phyloP scores from a whole-genome alignment of 2,329 filamentous ascomycete genomes.

The Paecilomyces sp. region DNA sequence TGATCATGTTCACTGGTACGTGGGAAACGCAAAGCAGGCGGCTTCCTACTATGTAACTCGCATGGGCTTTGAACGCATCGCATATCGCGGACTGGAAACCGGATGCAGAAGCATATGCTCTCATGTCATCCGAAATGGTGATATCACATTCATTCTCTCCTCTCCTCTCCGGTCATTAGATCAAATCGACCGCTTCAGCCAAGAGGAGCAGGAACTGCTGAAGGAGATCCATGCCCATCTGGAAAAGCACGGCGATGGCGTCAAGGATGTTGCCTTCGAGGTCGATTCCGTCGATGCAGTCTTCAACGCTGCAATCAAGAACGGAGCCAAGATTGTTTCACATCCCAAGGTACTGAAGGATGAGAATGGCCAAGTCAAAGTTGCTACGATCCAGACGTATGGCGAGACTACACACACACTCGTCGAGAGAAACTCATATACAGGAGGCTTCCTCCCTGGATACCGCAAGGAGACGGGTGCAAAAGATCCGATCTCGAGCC shows the following conservation, averaged over 20 bases:
- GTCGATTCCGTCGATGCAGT: constrained; percentile 82
- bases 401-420: constrained; percentile 94
- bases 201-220: constrained; percentile 59
- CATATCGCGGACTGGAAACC: constrained; percentile 83
- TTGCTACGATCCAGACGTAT: constrained; percentile 82
- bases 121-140: constrained; percentile 54
- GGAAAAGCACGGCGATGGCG: constrained; percentile 82
- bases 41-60: constrained; percentile 81
- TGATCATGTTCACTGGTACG: constrained; percentile 92
- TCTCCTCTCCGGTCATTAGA: constrained; percentile 52
- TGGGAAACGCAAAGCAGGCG: constrained; percentile 93
- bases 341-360: constrained; percentile 54
- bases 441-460: constrained; percentile 74
- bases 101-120: constrained; percentile 74
- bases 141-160: constrained; percentile 37
- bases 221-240: constrained; percentile 74
- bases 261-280: constrained; percentile 92
- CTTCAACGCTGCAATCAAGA: constrained; percentile 62
- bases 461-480: constrained; percentile 53
- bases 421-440: constrained; percentile 64
- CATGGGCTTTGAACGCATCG: constrained; percentile 76
- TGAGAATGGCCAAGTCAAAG: constrained; percentile 58
- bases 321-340: constrained; percentile 33
- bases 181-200: constrained; percentile 48
- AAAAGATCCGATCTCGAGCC: constrained; percentile 39